phyloP scores from a whole-genome alignment of 2,329 filamentous ascomycete species.

The Pseudohalonectria lignicola region DNA sequence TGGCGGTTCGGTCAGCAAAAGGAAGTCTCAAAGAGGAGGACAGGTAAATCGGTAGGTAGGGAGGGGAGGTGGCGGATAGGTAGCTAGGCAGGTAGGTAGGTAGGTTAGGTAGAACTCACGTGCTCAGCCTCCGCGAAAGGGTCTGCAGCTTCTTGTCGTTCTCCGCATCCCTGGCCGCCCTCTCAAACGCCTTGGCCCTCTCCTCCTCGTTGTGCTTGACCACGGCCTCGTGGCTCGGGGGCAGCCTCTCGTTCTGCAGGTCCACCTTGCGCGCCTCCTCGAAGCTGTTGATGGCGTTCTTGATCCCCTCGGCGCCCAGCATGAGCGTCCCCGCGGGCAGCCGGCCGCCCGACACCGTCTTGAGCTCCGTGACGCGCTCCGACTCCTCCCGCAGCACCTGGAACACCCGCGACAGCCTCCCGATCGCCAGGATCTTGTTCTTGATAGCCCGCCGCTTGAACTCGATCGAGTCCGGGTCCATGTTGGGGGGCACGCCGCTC shows the following conservation, averaged over 20 bases:
- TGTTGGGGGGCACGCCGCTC: conserved; percentile 12
- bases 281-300: conserved; percentile 93
- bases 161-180: conserved; percentile 78
- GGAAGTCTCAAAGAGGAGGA: too few species aligned
- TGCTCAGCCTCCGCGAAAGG: conserved; percentile 86
- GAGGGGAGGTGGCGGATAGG: too few species aligned
- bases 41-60: too few species aligned
- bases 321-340: conserved; percentile 93
- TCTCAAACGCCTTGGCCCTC: conserved; percentile 70
- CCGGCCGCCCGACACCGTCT: conserved; percentile 87
- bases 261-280: conserved; percentile 97
- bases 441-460: conserved; percentile 96
- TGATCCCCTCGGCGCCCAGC: conserved; percentile 96
- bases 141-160: conserved; percentile 82
- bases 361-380: conserved; percentile 92
- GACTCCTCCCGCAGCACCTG: conserved; percentile 96
- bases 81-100: too few species aligned
- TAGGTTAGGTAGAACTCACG: too few species aligned
- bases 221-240: conserved; percentile 88
- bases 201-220: conserved; percentile 72
- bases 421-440: conserved; percentile 98
- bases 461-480: conserved; percentile 78
- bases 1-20: too few species aligned
- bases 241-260: conserved; percentile 88
- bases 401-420: conserved; percentile 92